These are phyloP conservation scores for Cornus controversa DNA, from an alignment of 148 eudicot genomes.

Conservation along the genomic window DNA sequence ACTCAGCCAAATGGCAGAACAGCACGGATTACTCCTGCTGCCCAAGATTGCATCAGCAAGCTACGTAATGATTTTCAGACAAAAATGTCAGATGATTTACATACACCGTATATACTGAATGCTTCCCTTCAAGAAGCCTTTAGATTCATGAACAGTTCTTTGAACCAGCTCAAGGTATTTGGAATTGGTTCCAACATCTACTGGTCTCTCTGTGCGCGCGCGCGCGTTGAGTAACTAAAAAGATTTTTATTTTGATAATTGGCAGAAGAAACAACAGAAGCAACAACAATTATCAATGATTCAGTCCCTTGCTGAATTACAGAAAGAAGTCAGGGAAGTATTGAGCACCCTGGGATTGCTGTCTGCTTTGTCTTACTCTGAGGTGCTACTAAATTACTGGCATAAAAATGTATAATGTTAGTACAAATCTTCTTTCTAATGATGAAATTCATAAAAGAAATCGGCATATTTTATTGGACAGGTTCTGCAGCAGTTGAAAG, in stretches of 20 bases:
- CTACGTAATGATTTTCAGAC: conserved; percentile 52
- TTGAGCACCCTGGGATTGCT: conserved; percentile 72
- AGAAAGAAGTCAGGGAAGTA: conserved; percentile 48
- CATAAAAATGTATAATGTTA: background rate
- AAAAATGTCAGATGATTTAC: conserved; percentile 75
- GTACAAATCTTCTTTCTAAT: background rate
- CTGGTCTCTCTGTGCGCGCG: background rate
- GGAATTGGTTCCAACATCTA: background rate
- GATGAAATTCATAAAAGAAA: background rate
- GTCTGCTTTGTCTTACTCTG: conserved; percentile 49
- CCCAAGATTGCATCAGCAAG: conserved; percentile 49
- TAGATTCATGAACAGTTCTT: conserved; percentile 45
- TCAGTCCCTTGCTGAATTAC: conserved; percentile 53
- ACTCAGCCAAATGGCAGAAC: conserved; percentile 31
- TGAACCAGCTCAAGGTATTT: conserved; percentile 62
- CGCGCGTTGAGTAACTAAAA: background rate
- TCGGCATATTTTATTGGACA: conserved; percentile 19
- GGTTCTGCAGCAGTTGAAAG: conserved; percentile 78
- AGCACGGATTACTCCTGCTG: conserved; percentile 36
- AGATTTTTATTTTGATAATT: conserved; percentile 19
- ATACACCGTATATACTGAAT: conserved; percentile 61
- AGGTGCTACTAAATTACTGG: conserved; percentile 38
- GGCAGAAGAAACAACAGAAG: conserved; percentile 71
- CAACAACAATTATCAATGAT: conserved; percentile 38
- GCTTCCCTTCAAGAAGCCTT: conserved; percentile 62